A percentile compares a stretch with the other conserved stretches of the same genome.
Evolutionary conservation across 805 yeast genomes (phyloP).

Genomic region (Yueomyces sinensis): DNA sequence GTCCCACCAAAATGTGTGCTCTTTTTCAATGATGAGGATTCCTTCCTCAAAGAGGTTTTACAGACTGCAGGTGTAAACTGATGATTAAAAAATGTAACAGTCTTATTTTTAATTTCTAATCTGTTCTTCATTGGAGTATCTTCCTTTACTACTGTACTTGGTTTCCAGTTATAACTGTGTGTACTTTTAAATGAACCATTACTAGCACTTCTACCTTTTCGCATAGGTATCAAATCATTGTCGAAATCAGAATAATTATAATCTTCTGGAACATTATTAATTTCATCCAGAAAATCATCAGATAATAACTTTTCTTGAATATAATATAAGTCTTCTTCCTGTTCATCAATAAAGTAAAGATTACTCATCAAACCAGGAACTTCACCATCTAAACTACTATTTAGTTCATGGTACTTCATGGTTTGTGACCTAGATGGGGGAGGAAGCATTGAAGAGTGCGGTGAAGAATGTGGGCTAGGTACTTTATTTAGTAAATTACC

Average conservation of each 20-base stretch:
- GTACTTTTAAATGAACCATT: constrained; percentile 15
- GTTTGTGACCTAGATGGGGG: constrained; percentile 15
- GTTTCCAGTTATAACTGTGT: constrained; percentile 22
- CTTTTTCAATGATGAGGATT: neutral
- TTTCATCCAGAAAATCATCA: constrained; percentile 37
- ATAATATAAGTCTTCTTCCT: constrained; percentile 22
- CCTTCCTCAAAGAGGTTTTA: neutral
- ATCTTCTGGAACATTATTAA: constrained; percentile 36
- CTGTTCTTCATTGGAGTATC: constrained; percentile 22
- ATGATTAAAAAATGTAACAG: constrained; percentile 27
- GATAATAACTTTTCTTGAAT: constrained; percentile 7
- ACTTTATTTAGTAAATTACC: neutral
- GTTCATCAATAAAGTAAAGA: constrained; percentile 22
- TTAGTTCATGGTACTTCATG: constrained; percentile 28
- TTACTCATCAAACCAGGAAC: constrained; percentile 23
- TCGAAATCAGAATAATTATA: constrained; percentile 23
- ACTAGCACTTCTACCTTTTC: constrained; percentile 2
- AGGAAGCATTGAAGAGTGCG: neutral
- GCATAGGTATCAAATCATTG: constrained; percentile 3
- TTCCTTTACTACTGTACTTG: constrained; percentile 18
- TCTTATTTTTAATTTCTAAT: constrained; percentile 25
- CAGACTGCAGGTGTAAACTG: constrained; percentile 2
- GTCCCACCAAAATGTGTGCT: too few species aligned
- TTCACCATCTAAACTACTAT: constrained; percentile 25
- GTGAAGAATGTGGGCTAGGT: neutral